phyloP scores from a whole-genome alignment of 345 rosid species.

The Isatis tinctoria region DNA sequence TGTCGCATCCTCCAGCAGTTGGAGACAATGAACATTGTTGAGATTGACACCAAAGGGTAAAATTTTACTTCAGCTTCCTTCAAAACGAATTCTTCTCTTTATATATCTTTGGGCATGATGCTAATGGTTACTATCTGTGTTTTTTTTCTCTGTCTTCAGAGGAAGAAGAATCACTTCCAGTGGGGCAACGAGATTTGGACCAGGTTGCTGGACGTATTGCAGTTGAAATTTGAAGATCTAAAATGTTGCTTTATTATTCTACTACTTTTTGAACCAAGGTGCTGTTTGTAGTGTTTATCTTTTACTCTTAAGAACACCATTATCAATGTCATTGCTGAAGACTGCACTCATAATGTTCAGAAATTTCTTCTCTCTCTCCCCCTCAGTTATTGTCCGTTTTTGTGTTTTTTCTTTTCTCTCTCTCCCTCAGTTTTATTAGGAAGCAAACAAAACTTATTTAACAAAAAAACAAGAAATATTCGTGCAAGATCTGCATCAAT shows the following conservation, averaged over 20 bases:
- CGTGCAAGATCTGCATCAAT: conserved; percentile 37
- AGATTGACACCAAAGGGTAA: conserved; percentile 65
- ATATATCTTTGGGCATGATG: neutral
- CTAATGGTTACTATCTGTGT: neutral
- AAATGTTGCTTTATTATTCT: neutral
- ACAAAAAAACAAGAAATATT: conserved; percentile 31
- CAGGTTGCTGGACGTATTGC: conserved; percentile 83
- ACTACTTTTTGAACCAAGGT: conserved; percentile 17
- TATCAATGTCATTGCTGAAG: conserved; percentile 15
- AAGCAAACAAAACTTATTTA: conserved; percentile 50
- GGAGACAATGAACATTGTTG: conserved; percentile 62
- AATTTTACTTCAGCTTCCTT: neutral
- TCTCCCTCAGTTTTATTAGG: conserved; percentile 29
- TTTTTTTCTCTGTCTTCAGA: conserved; percentile 34
- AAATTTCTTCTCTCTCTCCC: no score
- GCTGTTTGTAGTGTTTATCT: conserved; percentile 9
- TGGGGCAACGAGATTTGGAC: conserved; percentile 85
- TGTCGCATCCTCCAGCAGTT: conserved; percentile 84
- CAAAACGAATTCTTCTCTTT: neutral
- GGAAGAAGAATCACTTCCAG: conserved; percentile 85
- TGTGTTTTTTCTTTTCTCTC: conserved; percentile 20
- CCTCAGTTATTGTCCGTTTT: no score
- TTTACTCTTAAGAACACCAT: neutral
- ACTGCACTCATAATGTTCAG: conserved; percentile 15
- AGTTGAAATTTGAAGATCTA: conserved; percentile 38